These are phyloP conservation scores for Epichloe typhina DNA, from an alignment of 2,329 filamentous ascomycete species.

Conservation along the genomic window DNA sequence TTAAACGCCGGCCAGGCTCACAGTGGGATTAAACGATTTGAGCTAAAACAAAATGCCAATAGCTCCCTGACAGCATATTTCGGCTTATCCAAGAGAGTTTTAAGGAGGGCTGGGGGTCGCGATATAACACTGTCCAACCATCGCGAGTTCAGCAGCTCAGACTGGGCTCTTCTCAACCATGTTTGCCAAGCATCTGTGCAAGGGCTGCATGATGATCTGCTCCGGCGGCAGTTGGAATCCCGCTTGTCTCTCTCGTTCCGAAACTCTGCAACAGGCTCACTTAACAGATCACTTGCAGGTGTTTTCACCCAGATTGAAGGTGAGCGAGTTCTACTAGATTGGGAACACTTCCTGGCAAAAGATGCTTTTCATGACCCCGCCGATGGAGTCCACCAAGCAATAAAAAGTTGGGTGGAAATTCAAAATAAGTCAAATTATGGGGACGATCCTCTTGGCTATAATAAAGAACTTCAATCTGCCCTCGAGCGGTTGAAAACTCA, in stretches of 20 bases:
- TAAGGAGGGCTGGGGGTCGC: constrained; percentile 34
- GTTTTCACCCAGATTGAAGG: constrained; percentile 43
- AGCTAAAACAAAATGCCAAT: constrained; percentile 28
- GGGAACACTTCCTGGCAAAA: constrained; percentile 14
- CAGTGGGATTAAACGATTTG: constrained; percentile 12
- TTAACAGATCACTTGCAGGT: constrained; percentile 37
- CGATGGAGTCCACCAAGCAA: constrained; percentile 18
- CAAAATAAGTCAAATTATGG: constrained; percentile 27
- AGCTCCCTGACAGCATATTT: constrained; percentile 35
- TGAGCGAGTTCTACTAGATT: constrained; percentile 34
- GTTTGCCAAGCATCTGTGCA: constrained; percentile 40
- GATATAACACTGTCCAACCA: constrained; percentile 36
- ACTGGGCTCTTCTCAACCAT: constrained; percentile 36
- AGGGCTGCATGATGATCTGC: constrained; percentile 34
- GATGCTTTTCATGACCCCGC: constrained; percentile 10
- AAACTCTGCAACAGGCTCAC: constrained; percentile 12
- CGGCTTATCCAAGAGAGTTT: constrained; percentile 31
- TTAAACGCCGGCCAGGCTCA: neutral
- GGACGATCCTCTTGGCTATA: constrained; percentile 34
- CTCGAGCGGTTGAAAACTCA: constrained; percentile 37
- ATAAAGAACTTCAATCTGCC: constrained; percentile 36
- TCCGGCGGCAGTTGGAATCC: constrained; percentile 30
- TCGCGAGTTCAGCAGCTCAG: constrained; percentile 26
- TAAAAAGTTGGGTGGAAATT: constrained; percentile 33
- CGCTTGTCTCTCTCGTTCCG: constrained; percentile 35